These are phyloP conservation scores for Barnettozyma sucrosica DNA, from an alignment of 805 yeast species.

Conservation along the genomic window DNA sequence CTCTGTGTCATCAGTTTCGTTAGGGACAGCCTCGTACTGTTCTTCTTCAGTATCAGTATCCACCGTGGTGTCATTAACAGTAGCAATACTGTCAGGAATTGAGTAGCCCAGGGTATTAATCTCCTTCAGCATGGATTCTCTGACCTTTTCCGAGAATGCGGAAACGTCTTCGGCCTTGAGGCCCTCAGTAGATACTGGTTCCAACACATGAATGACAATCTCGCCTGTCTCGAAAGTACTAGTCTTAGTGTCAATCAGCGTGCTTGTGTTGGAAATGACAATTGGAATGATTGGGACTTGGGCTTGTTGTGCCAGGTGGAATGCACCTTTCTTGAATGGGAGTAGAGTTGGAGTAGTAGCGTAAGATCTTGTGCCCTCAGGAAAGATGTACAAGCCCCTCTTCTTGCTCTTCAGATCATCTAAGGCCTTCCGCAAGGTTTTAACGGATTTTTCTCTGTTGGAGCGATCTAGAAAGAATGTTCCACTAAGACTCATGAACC, in stretches of 20 bases:
- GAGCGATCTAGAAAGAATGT: conserved; percentile 87
- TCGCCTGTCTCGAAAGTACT: conserved; percentile 72
- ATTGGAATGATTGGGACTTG: conserved; percentile 84
- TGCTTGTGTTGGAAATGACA: conserved; percentile 81
- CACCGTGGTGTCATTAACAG: conserved; percentile 1
- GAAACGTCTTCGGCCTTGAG: conserved; percentile 68
- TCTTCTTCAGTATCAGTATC: conserved; percentile 15
- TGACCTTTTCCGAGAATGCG: conserved; percentile 48
- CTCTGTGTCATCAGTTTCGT: conserved; percentile 13
- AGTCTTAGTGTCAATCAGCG: conserved; percentile 53
- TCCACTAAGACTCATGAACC: conserved; percentile 93
- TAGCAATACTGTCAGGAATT: conserved; percentile 23
- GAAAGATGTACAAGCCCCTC: conserved; percentile 84
- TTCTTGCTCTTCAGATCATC: conserved; percentile 51
- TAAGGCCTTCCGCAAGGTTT: conserved; percentile 68
- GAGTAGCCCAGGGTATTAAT: conserved; percentile 35
- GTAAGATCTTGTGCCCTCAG: conserved; percentile 95
- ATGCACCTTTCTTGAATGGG: conserved; percentile 96
- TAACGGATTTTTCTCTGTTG: conserved; percentile 67
- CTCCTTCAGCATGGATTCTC: conserved; percentile 48
- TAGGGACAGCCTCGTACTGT: conserved; percentile 21
- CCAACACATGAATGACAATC: conserved; percentile 71
- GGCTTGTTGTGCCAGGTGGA: conserved; percentile 94
- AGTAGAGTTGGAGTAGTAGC: conserved; percentile 59
- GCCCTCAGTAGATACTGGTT: conserved; percentile 70